These are phyloP conservation scores for Trichomonas gallinae DNA, from an alignment of 208 protist species.

Conservation along the genomic window DNA sequence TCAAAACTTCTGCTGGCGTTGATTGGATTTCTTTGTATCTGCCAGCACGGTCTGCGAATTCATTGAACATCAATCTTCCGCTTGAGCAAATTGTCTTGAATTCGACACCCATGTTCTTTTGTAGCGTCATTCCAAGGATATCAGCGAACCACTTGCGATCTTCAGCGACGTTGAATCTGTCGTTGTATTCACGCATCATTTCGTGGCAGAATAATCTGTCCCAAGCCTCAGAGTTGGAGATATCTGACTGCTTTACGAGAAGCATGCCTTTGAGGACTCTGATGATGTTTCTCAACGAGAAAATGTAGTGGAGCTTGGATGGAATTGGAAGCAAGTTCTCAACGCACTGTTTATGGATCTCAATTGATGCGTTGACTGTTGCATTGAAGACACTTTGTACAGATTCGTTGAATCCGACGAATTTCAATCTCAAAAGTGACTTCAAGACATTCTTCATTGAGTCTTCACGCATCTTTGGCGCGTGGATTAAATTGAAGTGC, in stretches of 20 bases:
- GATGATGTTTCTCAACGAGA: slow-evolving; percentile 85
- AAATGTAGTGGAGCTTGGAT: slow-evolving; percentile 88
- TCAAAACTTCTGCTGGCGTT: background rate
- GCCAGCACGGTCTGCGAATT: background rate
- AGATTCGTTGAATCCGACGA: slow-evolving; percentile 36
- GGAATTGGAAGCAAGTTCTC: slow-evolving; percentile 72
- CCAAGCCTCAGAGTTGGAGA: slow-evolving; percentile 39
- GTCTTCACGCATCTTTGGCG: background rate
- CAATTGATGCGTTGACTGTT: slow-evolving; percentile 37
- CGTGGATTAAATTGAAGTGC: slow-evolving; percentile 74
- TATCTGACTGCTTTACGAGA: background rate
- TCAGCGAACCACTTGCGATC: slow-evolving; percentile 65
- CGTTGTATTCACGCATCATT: slow-evolving; percentile 76
- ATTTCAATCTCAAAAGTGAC: slow-evolving; percentile 36
- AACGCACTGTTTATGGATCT: slow-evolving; percentile 36
- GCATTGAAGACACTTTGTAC: slow-evolving; percentile 48
- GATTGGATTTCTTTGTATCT: slow-evolving; percentile 30
- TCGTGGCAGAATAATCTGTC: slow-evolving; percentile 79
- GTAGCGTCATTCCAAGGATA: background rate
- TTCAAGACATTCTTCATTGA: slow-evolving; percentile 46
- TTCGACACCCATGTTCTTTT: background rate
- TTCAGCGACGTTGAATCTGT: slow-evolving; percentile 71
- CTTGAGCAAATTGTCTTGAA: background rate
- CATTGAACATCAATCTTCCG: slow-evolving; percentile 29
- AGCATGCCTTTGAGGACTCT: slow-evolving; percentile 56